Evolutionary conservation across 1,139 yeast genomes (phyloP), one percentile per base, ranked within the genome.

Genomic region (Lodderomyces elongisporus): DNA sequence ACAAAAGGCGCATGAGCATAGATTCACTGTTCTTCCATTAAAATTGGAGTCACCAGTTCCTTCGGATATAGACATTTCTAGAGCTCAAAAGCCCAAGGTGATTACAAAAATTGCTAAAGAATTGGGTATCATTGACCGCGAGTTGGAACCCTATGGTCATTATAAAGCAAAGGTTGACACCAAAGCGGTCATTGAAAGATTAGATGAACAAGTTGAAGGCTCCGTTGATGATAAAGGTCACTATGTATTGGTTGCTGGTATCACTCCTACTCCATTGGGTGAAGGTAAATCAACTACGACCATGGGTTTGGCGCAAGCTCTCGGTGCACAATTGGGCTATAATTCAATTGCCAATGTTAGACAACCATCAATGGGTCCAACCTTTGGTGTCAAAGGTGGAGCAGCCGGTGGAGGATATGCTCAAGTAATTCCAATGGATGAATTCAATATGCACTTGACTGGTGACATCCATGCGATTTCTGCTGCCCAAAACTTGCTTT

Each of bases 401-500:
- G 93, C 93, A 41, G 91, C 93, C 8, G 93, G 93, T 47, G 93
- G 91, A 54, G 91, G 91, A 35, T 82, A 81, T 52, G 72, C 93
- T 5, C 91, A 83, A 57, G 91, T 82, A 16, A 82, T 83, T 51
- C 93, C 93, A 33, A 83, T 83, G 91, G 93, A 83, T 55, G 91
- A 83, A 55, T 83, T 83, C 62, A 83, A 83, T 60, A 74, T 83
- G 81, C 91, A 83, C 56, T 67, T 83, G 44, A 83, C 91, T 32
- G 93, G 93, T 54, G 93, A 83, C 56, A 83, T 83, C 40, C 91
- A 83, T 54, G 89, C 91, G 24, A 81, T 83, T 44, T 77, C 85
- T 33, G 83, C 82, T 28, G 91, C 93, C 14, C 84, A 81, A 49
- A 83, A 83, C 60, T 65, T 83, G 48, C 63, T 83, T 39, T 85